Conservation (phyloP, 2,329 filamentous ascomycete species). For the Clarireedia monteithiana region DNA sequence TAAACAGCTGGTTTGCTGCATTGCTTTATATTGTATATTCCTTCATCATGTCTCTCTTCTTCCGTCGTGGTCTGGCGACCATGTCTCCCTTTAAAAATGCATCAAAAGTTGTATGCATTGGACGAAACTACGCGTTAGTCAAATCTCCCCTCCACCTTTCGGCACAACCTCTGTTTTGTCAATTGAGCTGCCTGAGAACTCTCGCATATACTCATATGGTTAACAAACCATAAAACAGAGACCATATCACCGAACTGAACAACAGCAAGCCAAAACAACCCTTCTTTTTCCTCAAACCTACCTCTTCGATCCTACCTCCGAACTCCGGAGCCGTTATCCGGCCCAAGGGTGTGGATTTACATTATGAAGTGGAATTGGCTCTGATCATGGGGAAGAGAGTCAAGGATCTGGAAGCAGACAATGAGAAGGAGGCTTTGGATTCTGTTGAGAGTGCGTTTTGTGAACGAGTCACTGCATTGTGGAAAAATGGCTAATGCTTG, state of each 20-base stretch:
- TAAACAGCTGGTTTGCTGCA: background rate
- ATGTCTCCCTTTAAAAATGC: constrained; percentile 44
- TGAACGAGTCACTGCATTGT: background rate
- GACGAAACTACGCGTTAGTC: constrained; percentile 87
- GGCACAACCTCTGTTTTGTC: constrained; percentile 2
- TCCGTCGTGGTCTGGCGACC: constrained; percentile 27
- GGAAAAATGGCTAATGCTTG: constrained; percentile 4
- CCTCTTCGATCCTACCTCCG: constrained; percentile 76
- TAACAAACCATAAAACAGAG: constrained; percentile 40
- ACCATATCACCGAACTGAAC: constrained; percentile 89
- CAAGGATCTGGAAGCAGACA: constrained; percentile 65
- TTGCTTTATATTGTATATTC: background rate
- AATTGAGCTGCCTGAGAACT: background rate
- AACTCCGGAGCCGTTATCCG: constrained; percentile 71
- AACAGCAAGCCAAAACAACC: constrained; percentile 84
- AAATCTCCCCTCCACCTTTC: constrained; percentile 4
- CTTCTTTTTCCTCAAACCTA: constrained; percentile 97
- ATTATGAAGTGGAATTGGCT: constrained; percentile 93
- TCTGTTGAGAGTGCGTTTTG: constrained; percentile 63
- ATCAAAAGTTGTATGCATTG: constrained; percentile 67
- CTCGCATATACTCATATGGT: background rate
- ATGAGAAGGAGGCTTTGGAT: constrained; percentile 68
- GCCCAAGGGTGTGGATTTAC: constrained; percentile 75
- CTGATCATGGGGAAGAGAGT: constrained; percentile 79
- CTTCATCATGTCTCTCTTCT: constrained; percentile 24